These are phyloP conservation scores for Arthrobotrys musiformis DNA, from an alignment of 2,329 filamentous ascomycete genomes.

Conservation along the genomic window DNA sequence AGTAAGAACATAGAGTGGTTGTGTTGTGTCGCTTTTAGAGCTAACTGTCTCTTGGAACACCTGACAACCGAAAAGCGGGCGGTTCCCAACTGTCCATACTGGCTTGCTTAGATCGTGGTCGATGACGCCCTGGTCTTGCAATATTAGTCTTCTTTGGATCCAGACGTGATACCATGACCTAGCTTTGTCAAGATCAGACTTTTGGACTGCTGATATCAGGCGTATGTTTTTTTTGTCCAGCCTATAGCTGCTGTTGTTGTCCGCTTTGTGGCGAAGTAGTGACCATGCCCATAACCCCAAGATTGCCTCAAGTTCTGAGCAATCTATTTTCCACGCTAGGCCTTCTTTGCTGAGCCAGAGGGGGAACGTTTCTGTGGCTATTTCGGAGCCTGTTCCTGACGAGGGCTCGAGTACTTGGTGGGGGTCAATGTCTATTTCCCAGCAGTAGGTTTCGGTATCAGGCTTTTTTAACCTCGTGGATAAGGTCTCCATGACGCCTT, in stretches of 20 bases:
- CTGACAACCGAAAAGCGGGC: background rate
- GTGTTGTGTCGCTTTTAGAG: too few relatives aligned
- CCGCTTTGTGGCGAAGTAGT: too few relatives aligned
- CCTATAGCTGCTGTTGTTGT: too few relatives aligned
- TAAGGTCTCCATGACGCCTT: constrained; percentile 5
- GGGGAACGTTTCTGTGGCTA: background rate
- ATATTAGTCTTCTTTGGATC: constrained; percentile 12
- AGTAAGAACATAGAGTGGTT: background rate
- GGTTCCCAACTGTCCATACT: background rate
- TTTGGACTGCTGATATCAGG: too few relatives aligned
- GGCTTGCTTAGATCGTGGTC: background rate
- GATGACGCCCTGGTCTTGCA: background rate
- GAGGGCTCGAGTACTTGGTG: background rate
- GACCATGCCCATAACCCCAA: constrained; percentile 8
- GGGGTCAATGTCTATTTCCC: background rate
- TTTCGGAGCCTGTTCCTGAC: background rate
- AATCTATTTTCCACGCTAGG: background rate
- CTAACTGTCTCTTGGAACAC: background rate
- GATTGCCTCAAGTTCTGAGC: background rate
- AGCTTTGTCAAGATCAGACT: background rate
- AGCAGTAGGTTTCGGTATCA: background rate
- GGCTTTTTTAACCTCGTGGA: background rate
- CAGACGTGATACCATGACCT: background rate
- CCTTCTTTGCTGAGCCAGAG: background rate
- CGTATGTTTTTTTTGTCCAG: too few relatives aligned